phyloP scores from a whole-genome alignment of 108 stramenopile species.

The Skeletonema grethae region DNA sequence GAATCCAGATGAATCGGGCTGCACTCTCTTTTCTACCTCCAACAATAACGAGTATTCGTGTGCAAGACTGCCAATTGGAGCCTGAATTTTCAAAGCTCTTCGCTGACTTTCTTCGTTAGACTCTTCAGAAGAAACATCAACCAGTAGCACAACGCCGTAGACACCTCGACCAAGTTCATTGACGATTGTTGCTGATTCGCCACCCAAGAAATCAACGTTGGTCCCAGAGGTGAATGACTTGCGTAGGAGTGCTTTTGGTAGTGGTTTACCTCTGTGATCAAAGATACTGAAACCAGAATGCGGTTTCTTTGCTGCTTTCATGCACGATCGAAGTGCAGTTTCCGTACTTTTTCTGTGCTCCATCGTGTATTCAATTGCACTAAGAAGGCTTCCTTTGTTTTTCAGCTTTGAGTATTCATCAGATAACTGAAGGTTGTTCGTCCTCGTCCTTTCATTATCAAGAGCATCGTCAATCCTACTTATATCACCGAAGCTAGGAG shows the following conservation, averaged over 20 bases:
- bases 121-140: conserved; percentile 11
- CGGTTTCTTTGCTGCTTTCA: conserved; percentile 21
- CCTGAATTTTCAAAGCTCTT: conserved; percentile 79
- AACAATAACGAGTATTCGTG: conserved; percentile 65
- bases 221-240: conserved; percentile 45
- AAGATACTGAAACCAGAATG: conserved; percentile 15
- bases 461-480: conserved; percentile 35
- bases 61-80: conserved; percentile 70
- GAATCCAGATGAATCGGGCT: conserved; percentile 19
- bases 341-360: conserved; percentile 37
- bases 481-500: conserved; percentile 40
- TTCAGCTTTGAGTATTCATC: conserved; percentile 21
- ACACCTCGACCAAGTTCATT: conserved; percentile 77
- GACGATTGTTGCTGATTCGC: conserved; percentile 48
- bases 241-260: conserved; percentile 38
- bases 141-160: conserved; percentile 70
- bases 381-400: not conserved
- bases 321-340: conserved; percentile 35
- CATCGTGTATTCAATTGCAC: conserved; percentile 31
- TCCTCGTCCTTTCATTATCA: conserved; percentile 17
- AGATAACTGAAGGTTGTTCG: conserved; percentile 17
- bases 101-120: conserved; percentile 19
- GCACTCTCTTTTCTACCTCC: conserved; percentile 52
- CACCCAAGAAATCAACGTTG: conserved; percentile 47
- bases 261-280: conserved; percentile 30